phyloP scores from a whole-genome alignment of 1,139 yeast species.

The Scheffersomyces segobiensis region DNA sequence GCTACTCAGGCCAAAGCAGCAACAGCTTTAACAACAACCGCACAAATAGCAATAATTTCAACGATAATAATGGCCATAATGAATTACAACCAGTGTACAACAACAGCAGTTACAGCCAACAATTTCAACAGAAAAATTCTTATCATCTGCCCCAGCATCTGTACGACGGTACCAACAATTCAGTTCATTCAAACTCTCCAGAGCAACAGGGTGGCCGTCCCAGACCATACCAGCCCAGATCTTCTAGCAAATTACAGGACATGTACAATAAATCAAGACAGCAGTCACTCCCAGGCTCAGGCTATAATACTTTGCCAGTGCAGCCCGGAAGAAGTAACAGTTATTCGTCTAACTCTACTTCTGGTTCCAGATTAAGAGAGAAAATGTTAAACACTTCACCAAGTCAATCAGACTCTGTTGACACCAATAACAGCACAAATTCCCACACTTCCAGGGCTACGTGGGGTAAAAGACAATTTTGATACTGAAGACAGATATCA shows the following conservation, averaged over 20 bases:
- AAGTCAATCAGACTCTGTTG: constrained; percentile 3
- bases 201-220: constrained; percentile 2
- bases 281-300: constrained; percentile 39
- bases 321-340: constrained; percentile 29
- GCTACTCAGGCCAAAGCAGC: constrained; percentile 1
- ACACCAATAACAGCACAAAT: neutral
- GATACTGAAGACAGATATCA: neutral
- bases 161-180: constrained; percentile 6
- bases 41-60: constrained; percentile 8
- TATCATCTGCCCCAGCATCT: constrained; percentile 11
- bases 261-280: constrained; percentile 47
- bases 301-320: constrained; percentile 25
- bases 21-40: constrained; percentile 6
- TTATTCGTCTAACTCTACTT: constrained; percentile 15
- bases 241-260: constrained; percentile 41
- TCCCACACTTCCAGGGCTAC: constrained; percentile 18
- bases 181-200: neutral
- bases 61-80: constrained; percentile 1
- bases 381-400: constrained; percentile 31
- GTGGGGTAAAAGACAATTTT: constrained; percentile 25
- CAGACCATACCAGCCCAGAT: constrained; percentile 29
- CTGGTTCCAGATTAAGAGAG: constrained; percentile 38
- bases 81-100: constrained; percentile 31
- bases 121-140: constrained; percentile 9
- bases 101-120: constrained; percentile 22